Evolutionary conservation across 2,329 filamentous ascomycete species (phyloP).

Genomic region (Stemphylium vesicarium): DNA sequence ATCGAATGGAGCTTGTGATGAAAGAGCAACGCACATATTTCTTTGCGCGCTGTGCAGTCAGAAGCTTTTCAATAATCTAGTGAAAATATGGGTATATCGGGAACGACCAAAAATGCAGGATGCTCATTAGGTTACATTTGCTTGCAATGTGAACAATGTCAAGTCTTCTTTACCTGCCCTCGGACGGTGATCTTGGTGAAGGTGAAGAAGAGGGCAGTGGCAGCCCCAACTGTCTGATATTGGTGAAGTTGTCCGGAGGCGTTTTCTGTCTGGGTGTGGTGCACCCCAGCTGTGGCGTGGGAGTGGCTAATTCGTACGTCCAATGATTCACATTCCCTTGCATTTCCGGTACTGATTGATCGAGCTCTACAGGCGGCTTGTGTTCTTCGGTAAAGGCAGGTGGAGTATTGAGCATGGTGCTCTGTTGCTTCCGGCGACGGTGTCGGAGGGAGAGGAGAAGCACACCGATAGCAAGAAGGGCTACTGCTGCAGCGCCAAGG

Average conservation of each 20-base stretch:
- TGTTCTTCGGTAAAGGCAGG: background rate
- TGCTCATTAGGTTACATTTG: no score
- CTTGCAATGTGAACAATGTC: no score
- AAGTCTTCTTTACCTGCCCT: no score
- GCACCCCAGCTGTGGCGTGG: background rate
- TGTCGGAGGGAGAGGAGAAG: background rate
- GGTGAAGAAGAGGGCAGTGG: background rate
- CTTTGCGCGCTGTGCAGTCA: no score
- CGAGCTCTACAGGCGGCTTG: background rate
- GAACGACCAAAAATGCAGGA: no score
- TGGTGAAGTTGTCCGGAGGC: background rate
- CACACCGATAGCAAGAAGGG: background rate
- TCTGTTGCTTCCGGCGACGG: background rate
- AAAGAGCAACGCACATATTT: no score
- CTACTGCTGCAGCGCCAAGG: slow-evolving; percentile 1
- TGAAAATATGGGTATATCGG: no score
- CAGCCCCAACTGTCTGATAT: background rate
- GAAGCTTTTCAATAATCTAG: no score
- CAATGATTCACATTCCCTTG: background rate
- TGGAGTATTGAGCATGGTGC: no score
- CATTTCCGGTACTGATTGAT: background rate
- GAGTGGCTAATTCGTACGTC: background rate
- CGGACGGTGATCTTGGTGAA: background rate
- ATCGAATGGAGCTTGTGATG: no score
- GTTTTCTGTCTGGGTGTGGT: background rate